phyloP scores from a whole-genome alignment of 1,284 basidiomycete species.

The Somion occarium region DNA sequence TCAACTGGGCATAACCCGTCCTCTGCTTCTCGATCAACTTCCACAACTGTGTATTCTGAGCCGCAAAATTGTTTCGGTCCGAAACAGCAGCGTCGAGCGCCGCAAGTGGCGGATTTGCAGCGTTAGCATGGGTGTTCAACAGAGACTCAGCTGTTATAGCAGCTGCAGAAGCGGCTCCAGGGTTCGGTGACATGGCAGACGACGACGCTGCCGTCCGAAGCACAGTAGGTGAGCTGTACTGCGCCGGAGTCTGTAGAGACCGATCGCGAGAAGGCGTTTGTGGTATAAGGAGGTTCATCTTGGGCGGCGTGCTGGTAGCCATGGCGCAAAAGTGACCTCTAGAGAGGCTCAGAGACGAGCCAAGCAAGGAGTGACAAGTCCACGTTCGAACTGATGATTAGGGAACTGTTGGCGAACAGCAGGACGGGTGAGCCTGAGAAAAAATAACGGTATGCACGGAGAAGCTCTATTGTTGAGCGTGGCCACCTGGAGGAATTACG shows the following conservation, averaged over 20 bases:
- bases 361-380: neutral
- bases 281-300: constrained; percentile 15
- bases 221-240: constrained; percentile 17
- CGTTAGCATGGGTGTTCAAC: constrained; percentile 45
- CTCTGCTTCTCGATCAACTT: constrained; percentile 89
- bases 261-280: constrained; percentile 16
- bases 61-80: constrained; percentile 73
- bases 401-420: neutral
- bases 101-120: constrained; percentile 52
- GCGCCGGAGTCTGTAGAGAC: constrained; percentile 19
- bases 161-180: constrained; percentile 18
- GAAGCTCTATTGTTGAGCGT: neutral
- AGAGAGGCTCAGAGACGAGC: no score
- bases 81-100: constrained; percentile 71
- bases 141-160: constrained; percentile 49
- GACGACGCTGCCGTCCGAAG: constrained; percentile 19
- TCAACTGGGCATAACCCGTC: constrained; percentile 61
- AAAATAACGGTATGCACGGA: neutral
- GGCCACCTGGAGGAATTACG: no score
- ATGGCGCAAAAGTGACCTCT: no score
- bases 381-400: neutral
- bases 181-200: constrained; percentile 21
- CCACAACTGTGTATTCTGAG: constrained; percentile 88
- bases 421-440: neutral
- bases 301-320: constrained; percentile 5